phyloP scores from a whole-genome alignment of 2,329 filamentous ascomycete genomes.

The Pestalotiopsis sp. region DNA sequence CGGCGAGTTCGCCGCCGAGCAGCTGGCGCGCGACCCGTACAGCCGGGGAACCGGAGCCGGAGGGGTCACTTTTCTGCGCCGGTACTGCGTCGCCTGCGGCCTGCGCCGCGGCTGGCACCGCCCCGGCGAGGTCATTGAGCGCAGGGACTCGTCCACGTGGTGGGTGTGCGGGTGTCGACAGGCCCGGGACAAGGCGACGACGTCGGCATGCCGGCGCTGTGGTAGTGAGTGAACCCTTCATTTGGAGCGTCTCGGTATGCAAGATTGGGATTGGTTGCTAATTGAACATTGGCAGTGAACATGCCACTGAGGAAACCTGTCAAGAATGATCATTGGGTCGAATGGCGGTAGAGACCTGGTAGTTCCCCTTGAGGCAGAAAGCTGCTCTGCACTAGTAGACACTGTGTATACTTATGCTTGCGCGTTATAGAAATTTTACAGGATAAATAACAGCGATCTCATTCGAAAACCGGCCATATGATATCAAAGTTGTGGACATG shows the following conservation, averaged over 20 bases:
- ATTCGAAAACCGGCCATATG: too few relatives aligned
- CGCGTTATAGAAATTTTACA: neutral
- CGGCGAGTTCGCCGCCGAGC: slow-evolving; percentile 16
- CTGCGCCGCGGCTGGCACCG: slow-evolving; percentile 16
- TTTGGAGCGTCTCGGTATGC: neutral
- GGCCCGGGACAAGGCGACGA: neutral
- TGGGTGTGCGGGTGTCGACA: neutral
- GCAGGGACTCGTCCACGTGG: neutral
- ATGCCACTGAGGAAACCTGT: neutral
- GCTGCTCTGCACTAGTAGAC: too few relatives aligned
- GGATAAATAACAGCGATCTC: neutral
- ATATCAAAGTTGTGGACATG: too few relatives aligned
- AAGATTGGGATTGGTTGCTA: neutral
- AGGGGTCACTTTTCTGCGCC: slow-evolving; percentile 12
- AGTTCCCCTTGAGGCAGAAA: too few relatives aligned
- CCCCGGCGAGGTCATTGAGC: slow-evolving; percentile 15
- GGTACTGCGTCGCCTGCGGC: slow-evolving; percentile 23
- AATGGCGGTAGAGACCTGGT: neutral
- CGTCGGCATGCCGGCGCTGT: neutral
- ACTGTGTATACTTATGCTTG: too few relatives aligned
- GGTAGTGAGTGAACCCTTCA: neutral
- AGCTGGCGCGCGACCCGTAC: slow-evolving; percentile 12
- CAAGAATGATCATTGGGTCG: neutral
- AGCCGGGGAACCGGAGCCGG: neutral
- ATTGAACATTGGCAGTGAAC: neutral